Conservation (phyloP, 225 moss, liverwort and hornwort species). For the Anthoceros angustus region DNA sequence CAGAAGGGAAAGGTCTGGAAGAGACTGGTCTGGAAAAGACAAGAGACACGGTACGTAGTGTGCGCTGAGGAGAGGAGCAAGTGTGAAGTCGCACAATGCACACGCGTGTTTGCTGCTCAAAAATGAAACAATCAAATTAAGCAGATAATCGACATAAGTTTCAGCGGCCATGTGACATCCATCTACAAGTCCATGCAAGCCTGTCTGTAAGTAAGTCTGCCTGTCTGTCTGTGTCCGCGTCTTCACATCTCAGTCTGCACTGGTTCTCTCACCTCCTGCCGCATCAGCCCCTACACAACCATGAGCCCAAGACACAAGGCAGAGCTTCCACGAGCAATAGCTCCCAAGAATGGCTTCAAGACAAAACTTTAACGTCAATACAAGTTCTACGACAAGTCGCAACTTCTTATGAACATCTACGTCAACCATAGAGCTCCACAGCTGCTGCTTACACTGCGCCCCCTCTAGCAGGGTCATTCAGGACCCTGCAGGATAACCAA, state of each 20-base stretch:
- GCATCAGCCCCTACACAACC: not conserved
- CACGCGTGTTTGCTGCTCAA: not conserved
- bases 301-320: not conserved
- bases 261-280: no score
- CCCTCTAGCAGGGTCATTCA: not conserved
- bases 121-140: not conserved
- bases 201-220: not conserved
- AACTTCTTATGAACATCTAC: conserved; percentile 4
- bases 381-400: not conserved
- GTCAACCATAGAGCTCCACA: not conserved
- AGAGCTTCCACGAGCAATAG: conserved; percentile 4
- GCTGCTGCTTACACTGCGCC: conserved; percentile 1
- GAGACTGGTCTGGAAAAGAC: not conserved
- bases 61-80: no score
- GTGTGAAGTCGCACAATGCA: no score
- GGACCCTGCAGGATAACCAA: no score
- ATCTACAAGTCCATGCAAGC: not conserved
- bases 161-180: not conserved
- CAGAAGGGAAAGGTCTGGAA: no score
- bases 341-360: conserved; percentile 3
- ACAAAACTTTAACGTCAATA: not conserved
- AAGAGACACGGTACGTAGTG: no score
- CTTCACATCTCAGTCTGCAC: not conserved
- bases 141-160: not conserved
- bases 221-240: not conserved